Evolutionary conservation across 495 filamentous ascomycete species (phyloP), one percentile per base, ranked within the genome.

Genomic region (Stereocaulon alpinum): DNA sequence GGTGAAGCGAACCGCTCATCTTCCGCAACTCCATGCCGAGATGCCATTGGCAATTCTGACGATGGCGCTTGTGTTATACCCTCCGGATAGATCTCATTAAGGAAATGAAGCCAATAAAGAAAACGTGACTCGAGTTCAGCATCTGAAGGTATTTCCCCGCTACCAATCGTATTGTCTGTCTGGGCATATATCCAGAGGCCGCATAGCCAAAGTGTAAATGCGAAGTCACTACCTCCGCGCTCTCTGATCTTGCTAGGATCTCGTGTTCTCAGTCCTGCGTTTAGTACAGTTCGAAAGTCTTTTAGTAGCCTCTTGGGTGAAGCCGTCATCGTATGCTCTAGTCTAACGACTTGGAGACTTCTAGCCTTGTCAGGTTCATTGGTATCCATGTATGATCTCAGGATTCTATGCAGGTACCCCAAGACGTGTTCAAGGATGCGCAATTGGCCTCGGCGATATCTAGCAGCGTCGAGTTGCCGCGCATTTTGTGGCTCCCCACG

Each of bases 191-290:
- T 12, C 40, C 58, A 57, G 18, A 66, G 42, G 1, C 63, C 63
- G 29, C 61, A 66, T 0, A 66, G 45, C 66, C 66, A 68, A 22
- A 61, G n/a, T 11, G 66, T 61, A 32, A 66, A 66, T 20, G 61
- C 61, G 29, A 58, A 60, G 40, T 68, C 66, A 27, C 47, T 42
- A 40, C 61, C 63, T 32, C 58, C 56, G 22, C 52, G 55, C 49
- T 64, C 50, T 43, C 56, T 58, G 10, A 68, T 64, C 42, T 62
- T 66, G 0, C 5, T 40, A 17, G 58, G 37, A 22, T 66, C 61
- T 37, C 66, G 61, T 11, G 61, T 68, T 11, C 64, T 62, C 11
- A 68, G 10, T 6, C 64, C 63, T 48, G 56, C 50, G 40, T 68
- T 63, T 14, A 68, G 48, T 18, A 59, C 27, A 40, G 34, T 59